A percentile compares a stretch with the other conserved stretches of the same genome.
phyloP scores from a whole-genome alignment of 345 rosid species.

The Eucalyptus victrix region DNA sequence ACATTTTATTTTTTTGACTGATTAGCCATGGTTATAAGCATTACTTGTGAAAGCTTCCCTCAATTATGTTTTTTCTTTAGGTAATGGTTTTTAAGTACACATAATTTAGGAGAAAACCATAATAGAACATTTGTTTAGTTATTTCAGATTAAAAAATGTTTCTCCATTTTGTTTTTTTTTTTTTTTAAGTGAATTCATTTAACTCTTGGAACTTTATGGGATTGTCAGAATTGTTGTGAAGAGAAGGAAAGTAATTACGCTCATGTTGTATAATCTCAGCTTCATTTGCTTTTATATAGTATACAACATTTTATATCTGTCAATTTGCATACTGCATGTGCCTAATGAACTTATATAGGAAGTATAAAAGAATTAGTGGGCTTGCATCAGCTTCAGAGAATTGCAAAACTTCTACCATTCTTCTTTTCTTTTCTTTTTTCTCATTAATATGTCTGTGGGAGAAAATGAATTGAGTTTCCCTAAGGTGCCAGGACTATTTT shows the following conservation, averaged over 20 bases:
- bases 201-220: background rate
- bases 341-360: background rate
- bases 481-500: background rate
- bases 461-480: background rate
- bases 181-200: background rate
- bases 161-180: rapidly evolving
- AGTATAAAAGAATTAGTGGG: background rate
- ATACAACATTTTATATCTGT: background rate
- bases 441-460: background rate
- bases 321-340: background rate
- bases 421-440: background rate
- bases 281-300: background rate
- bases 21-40: background rate
- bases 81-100: background rate
- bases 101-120: background rate
- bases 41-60: background rate
- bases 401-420: background rate
- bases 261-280: background rate
- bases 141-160: background rate
- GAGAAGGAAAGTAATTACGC: background rate
- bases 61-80: background rate
- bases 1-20: background rate
- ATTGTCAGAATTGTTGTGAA: background rate
- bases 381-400: background rate
- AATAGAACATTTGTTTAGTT: background rate